Percentiles rank a stretch among this genome's conserved stretches.
Evolutionary conservation across 2,329 filamentous ascomycete genomes (phyloP).

Genomic region (Coniochaeta ligniaria): DNA sequence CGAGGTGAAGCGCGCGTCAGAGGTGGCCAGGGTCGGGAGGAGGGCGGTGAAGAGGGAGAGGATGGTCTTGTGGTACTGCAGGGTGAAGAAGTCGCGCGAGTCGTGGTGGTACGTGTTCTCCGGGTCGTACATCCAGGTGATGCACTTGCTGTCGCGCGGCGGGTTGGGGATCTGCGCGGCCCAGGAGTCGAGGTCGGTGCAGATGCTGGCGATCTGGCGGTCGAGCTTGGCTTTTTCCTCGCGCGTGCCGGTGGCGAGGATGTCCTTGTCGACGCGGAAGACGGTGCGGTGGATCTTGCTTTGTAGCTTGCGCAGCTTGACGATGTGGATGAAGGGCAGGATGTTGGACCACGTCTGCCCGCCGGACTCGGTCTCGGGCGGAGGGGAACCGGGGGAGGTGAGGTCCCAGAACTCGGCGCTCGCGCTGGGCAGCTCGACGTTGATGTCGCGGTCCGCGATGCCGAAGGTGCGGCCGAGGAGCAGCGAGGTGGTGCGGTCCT

Average conservation of each 20-base stretch:
- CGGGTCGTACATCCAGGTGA: conserved; percentile 20
- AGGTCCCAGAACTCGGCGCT: conserved; percentile 14
- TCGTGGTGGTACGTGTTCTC: conserved; percentile 16
- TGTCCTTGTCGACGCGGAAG: not conserved
- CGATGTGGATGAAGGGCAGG: conserved; percentile 18
- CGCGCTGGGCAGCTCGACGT: conserved; percentile 20
- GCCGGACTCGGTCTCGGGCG: not conserved
- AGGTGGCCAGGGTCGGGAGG: conserved; percentile 13
- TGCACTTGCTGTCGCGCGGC: conserved; percentile 12
- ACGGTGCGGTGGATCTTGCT: conserved; percentile 6
- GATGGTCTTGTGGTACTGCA: conserved; percentile 19
- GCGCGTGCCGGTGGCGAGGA: conserved; percentile 4
- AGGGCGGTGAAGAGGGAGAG: conserved; percentile 16
- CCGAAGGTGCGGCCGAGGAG: conserved; percentile 25
- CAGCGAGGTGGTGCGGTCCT: conserved; percentile 24
- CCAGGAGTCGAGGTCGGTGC: conserved; percentile 14
- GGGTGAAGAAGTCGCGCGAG: conserved; percentile 16
- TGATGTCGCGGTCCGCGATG: conserved; percentile 25
- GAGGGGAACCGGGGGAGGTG: conserved; percentile 4
- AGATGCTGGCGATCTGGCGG: conserved; percentile 11
- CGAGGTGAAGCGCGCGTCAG: conserved; percentile 14
- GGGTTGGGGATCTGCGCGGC: conserved; percentile 11
- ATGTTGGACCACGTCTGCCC: conserved; percentile 14
- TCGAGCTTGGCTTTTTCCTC: conserved; percentile 8
- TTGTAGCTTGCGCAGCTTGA: conserved; percentile 15